Base-by-base conservation (phyloP, 2,329 filamentous ascomycete genomes). In the Penicillium sp. region DNA sequence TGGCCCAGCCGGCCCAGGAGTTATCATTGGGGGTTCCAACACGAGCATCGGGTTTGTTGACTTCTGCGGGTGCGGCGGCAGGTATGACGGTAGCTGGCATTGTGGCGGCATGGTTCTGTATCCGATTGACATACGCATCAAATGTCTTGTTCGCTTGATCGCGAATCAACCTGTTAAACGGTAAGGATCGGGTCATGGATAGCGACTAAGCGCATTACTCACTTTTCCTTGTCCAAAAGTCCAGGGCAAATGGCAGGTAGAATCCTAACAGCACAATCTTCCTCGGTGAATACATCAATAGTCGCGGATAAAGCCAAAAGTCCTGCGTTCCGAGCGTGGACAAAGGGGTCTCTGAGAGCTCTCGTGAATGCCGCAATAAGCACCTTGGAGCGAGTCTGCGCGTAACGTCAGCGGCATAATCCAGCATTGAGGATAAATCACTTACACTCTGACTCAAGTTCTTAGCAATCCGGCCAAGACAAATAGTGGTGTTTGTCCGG, bases 401-500 rank as follows among this genome's bases (percentile, higher is more conserved):
- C 4, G 11, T 35, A 43, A 37, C 26, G 50, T 77, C 42, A 78
- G 68, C 45, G n/a, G 14, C 37, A 4, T n/a, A 8, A 6, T 38
- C 28, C 37, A 6, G 5, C 19, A 14, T 19, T 5, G 14, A 12
- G 30, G 5, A 31, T 16, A 12, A 35, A n/a, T 28, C 2, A 67
- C 71, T 52, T 73, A 83, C 81, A 61, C 77, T 78, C 1, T 83
- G 80, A 1, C 91, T 90, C 1, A 99, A 80, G 66, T 96, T 89
- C 65, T 91, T 92, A 14, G 94, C 92, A 64, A 99, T 97, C 69
- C 97, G 97, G 22, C 94, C 94, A 0, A 99, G 77, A 70, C 93
- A 97, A 53, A 99, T 99, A 1, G 94, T 99, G 0, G 94, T 99
- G 71, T 99, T 99, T 9, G 94, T 99, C 59, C 94, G 85, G 62